A percentile compares a stretch with the other conserved stretches of the same genome.
Conservation (phyloP, 805 yeast species). For the Kodamaea sagamina region DNA sequence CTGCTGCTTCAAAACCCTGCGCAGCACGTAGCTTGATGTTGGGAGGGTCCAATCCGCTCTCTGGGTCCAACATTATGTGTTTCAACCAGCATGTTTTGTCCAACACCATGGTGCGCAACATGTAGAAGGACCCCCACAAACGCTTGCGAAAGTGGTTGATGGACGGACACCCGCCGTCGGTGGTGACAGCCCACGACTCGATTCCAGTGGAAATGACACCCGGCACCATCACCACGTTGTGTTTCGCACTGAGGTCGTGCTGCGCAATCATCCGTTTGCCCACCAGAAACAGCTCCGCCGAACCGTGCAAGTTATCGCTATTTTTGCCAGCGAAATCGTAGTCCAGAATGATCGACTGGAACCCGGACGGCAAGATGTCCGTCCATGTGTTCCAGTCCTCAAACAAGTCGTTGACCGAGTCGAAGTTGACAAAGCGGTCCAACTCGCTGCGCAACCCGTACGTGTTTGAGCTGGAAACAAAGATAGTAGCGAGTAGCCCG, state of each 20-base stretch:
- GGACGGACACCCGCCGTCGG: constrained; percentile 75
- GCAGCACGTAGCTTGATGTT: constrained; percentile 82
- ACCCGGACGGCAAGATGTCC: constrained; percentile 65
- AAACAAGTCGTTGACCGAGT: constrained; percentile 55
- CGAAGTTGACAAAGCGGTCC: constrained; percentile 55
- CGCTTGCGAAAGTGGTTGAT: constrained; percentile 85
- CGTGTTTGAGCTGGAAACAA: constrained; percentile 49
- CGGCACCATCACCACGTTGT: constrained; percentile 90
- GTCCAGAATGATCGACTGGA: constrained; percentile 61
- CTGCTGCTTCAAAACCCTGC: constrained; percentile 96
- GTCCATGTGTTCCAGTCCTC: constrained; percentile 62
- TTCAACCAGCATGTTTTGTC: constrained; percentile 94
- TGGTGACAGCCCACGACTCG: constrained; percentile 85
- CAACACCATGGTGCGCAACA: constrained; percentile 88
- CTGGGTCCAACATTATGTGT: constrained; percentile 84
- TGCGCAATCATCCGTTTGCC: constrained; percentile 63
- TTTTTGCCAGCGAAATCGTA: constrained; percentile 36
- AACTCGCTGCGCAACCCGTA: constrained; percentile 43
- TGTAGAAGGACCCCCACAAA: constrained; percentile 95
- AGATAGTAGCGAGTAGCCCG: constrained; percentile 66
- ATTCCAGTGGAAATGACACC: constrained; percentile 95
- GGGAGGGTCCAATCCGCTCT: constrained; percentile 92
- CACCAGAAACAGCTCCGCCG: constrained; percentile 84
- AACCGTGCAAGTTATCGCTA: constrained; percentile 42
- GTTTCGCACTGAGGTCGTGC: constrained; percentile 54